Base-by-base conservation (phyloP, 768 basidiomycete genomes). In the Polyporus arcularius region DNA sequence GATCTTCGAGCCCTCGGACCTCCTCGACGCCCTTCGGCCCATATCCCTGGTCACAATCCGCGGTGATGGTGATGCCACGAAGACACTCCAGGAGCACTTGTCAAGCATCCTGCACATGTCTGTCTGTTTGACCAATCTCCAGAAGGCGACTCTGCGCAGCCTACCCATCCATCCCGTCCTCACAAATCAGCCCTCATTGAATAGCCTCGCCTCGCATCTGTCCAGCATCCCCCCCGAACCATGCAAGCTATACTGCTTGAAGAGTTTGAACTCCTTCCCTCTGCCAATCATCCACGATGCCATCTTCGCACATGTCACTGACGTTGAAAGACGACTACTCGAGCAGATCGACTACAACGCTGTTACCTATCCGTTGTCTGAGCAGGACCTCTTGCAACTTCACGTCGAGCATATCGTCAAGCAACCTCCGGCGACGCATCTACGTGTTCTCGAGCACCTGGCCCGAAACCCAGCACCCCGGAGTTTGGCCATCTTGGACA, bases 81-180 rank as follows among this genome's bases (percentile, higher is more conserved):
- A 39, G 15, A 15, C 55, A 10, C 42, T 60, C 7, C 45, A 26
- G 30, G 21, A 21, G 39, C 56, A 57, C 26, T 39, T 57, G 46
- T 38, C 56, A 16, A 1, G 7, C 15, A 18, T 4, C 12, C 26
- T 49, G 46, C 32, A n/a, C 16, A 39, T n/a, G 18, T 16, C 15
- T 12, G 52, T 41, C 11, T 40, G 58, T 6, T 51, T 60, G 26
- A 30, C 50, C 2, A 28, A 45, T 14, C 9, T 21, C 10, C 56
- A 53, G 2, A 21, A 51, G 9, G 30, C 30, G n/a, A 9, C 11
- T 12, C 39, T 62, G 28, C 41, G 56, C 14, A 30, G 8, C 9
- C 45, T 62, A 26, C 56, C 55, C 28, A 54, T 62, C n/a, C 56
- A 56, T 38, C 57, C 51, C 28, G 18, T 53, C 32, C 30, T 57